Evolutionary conservation across 768 basidiomycete genomes (phyloP), one percentile per base, ranked within the genome.

Genomic region (Erythrobasidium yunnanense): DNA sequence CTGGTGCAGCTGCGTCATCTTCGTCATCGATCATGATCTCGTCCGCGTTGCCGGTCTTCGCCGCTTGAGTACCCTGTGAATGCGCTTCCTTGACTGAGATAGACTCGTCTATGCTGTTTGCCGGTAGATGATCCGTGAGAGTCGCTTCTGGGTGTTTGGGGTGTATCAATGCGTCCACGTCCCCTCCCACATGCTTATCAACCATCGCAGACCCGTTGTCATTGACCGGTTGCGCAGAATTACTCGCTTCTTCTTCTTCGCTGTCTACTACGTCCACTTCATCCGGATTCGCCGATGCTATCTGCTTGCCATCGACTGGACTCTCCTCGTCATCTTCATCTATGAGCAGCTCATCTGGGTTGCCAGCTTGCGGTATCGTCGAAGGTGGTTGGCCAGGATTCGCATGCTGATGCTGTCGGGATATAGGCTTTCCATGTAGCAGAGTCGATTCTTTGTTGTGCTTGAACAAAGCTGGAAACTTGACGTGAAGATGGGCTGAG

Each of bases 401-500:
- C n/a, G n/a, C n/a, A 15, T 54, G 34, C 47, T 52, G 35, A 27
- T 58, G 5, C 53, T 29, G 27, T 51, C 38, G 22, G 11, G 38
- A n/a, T 63, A 27, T 20, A 46, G 50, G 47, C 22, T 66, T 50
- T 15, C 56, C 45, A 47, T 27, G 67, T 54, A 71, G 67, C 25
- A 32, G 20, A 27, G 73, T 72, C 30, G 33, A 23, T 17, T n/a
- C 0, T 4, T 67, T 68, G 32, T 70, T 70, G 66, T 75, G 74
- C 38, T 71, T 67, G 68, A 55, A 73, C 1, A 76, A 50, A 1
- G 90, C 92, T 66, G 90, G 85, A 71, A 87, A 96, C 55, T 86
- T 84, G 52, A 85, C 84, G 73, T 96, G 93, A 54, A 96, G 72
- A 76, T 96, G 93, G 0, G 90, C 92, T 2, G 88, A 77, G 75